Percentiles rank a stretch among this genome's conserved stretches.
Conservation (phyloP, 768 basidiomycete genomes). For the Trametes maxima region DNA sequence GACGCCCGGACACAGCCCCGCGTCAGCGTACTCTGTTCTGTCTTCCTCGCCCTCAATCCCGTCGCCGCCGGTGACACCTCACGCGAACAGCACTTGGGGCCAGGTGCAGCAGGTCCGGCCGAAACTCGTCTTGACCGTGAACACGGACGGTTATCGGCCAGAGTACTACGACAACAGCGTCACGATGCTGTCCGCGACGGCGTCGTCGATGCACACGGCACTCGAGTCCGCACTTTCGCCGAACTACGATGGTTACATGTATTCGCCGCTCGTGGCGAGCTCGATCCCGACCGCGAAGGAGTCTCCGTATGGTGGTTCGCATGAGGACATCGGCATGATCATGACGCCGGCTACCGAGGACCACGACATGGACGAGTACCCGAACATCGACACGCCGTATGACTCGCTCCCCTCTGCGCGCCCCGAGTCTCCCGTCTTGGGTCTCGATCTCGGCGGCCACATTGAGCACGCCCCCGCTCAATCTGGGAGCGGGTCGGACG, state of each 20-base stretch:
- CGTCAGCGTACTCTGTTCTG: constrained; percentile 52
- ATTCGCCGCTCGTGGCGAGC: constrained; percentile 26
- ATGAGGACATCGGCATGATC: constrained; percentile 27
- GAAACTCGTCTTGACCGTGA: constrained; percentile 51
- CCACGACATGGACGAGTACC: constrained; percentile 30
- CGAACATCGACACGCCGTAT: constrained; percentile 24
- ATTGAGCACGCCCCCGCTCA: not conserved
- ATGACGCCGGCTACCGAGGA: constrained; percentile 25
- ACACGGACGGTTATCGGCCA: constrained; percentile 50
- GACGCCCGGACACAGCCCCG: constrained; percentile 30
- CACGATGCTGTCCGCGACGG: constrained; percentile 47
- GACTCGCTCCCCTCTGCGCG: constrained; percentile 24
- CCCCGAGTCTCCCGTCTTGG: constrained; percentile 31
- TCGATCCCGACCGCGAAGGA: constrained; percentile 28
- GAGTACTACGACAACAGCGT: constrained; percentile 50
- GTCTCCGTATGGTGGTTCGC: constrained; percentile 16
- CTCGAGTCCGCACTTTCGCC: constrained; percentile 67
- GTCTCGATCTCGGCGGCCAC: constrained; percentile 23
- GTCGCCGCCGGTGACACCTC: constrained; percentile 63
- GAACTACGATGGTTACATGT: constrained; percentile 34
- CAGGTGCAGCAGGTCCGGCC: constrained; percentile 22
- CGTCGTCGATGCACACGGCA: constrained; percentile 76
- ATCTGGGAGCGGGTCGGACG: not conserved
- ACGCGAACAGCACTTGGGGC: constrained; percentile 29
- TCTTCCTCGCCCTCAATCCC: constrained; percentile 43